These are phyloP conservation scores for Leccinum pallidistipes DNA, from an alignment of 1,284 basidiomycete genomes.

Conservation along the genomic window DNA sequence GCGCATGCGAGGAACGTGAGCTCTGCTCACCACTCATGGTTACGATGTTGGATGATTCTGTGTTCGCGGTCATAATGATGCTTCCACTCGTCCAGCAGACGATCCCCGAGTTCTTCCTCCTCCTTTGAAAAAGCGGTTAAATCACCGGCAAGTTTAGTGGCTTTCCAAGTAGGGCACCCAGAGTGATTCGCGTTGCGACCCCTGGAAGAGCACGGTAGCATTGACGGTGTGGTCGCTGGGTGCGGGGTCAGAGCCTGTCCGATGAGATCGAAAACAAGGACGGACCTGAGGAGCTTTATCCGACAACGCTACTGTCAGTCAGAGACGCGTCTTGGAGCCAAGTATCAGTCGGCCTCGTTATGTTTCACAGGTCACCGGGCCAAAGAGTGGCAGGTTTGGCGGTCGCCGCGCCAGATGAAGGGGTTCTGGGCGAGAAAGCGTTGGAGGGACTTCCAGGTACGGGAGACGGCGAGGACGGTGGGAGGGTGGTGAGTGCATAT, in stretches of 20 bases:
- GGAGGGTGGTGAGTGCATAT: slow-evolving; percentile 37
- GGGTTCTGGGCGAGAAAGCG: slow-evolving; percentile 35
- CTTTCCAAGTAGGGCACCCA: slow-evolving; percentile 27
- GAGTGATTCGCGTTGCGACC: neutral
- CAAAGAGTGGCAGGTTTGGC: slow-evolving; percentile 28
- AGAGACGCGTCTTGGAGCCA: neutral
- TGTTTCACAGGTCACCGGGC: slow-evolving; percentile 35
- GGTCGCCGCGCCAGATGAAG: slow-evolving; percentile 45
- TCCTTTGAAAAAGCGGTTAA: neutral
- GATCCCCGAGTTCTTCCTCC: neutral
- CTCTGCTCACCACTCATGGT: slow-evolving; percentile 36
- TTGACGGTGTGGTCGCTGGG: slow-evolving; percentile 18
- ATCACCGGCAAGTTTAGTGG: too few species aligned
- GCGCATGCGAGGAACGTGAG: neutral
- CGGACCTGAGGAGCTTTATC: slow-evolving; percentile 20
- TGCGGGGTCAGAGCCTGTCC: neutral
- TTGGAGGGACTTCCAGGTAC: slow-evolving; percentile 43
- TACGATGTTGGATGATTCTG: slow-evolving; percentile 21
- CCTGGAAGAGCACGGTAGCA: neutral
- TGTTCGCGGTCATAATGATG: slow-evolving; percentile 18
- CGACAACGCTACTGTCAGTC: slow-evolving; percentile 21
- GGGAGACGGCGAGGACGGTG: slow-evolving; percentile 47
- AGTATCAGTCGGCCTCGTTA: slow-evolving; percentile 35
- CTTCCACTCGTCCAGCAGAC: slow-evolving; percentile 37
- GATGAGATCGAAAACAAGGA: neutral